phyloP scores from a whole-genome alignment of 2,329 filamentous ascomycete species.

The Colletotrichum magnum region DNA sequence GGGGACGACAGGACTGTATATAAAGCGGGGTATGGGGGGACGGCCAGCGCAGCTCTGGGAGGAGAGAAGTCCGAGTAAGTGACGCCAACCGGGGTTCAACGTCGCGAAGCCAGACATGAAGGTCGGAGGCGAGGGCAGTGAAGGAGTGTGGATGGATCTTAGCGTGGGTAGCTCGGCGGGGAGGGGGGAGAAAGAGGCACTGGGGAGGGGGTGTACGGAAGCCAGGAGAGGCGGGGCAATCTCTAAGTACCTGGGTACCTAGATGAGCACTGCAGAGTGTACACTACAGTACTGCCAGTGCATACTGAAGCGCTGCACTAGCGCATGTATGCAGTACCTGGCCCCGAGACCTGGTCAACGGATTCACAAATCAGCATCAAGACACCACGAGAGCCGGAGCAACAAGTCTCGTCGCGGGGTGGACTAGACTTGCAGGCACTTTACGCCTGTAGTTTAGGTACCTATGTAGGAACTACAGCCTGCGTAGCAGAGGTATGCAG shows the following conservation, averaged over 20 bases:
- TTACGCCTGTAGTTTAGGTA: no score
- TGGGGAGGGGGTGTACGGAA: constrained; percentile 17
- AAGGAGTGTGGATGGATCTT: constrained; percentile 16
- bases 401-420: constrained; percentile 11
- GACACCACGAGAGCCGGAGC: constrained; percentile 17
- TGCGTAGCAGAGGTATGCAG: not conserved
- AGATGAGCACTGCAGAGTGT: not conserved
- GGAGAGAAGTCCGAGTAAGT: constrained; percentile 31
- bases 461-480: no score
- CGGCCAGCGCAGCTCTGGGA: constrained; percentile 19
- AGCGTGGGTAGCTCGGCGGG: constrained; percentile 21
- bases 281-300: not conserved
- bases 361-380: no score
- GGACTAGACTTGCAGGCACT: constrained; percentile 1
- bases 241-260: not conserved
- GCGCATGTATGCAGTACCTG: no score
- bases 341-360: no score
- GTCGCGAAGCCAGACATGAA: constrained; percentile 29
- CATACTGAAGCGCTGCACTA: no score
- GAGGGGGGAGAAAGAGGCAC: not conserved
- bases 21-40: constrained; percentile 38
- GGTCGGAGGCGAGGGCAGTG: constrained; percentile 24
- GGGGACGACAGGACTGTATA: constrained; percentile 38
- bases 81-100: constrained; percentile 18
- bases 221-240: not conserved